A percentile compares a stretch with the other conserved stretches of the same genome.
Conservation (phyloP, 2,329 filamentous ascomycete species). For the Byssothecium circinans region DNA sequence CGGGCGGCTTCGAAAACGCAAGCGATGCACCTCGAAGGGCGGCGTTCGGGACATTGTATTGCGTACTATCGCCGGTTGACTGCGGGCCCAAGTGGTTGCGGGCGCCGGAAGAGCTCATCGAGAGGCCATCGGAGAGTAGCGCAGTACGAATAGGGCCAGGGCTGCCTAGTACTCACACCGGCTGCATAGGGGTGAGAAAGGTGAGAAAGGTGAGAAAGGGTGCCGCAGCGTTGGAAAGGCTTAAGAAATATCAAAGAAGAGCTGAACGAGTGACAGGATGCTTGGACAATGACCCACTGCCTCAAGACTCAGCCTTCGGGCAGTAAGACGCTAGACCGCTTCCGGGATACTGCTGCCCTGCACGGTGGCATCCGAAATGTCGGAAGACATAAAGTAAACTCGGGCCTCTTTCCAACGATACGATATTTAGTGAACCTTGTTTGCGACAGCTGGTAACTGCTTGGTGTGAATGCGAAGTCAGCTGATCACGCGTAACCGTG, state of each 20-base stretch:
- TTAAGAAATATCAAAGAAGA: not conserved
- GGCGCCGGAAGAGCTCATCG: constrained; percentile 39
- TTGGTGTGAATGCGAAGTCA: too few relatives aligned
- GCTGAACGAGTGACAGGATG: not conserved
- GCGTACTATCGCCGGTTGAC: constrained; percentile 39
- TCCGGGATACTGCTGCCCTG: not conserved
- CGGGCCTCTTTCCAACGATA: too few relatives aligned
- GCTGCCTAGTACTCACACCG: constrained; percentile 5
- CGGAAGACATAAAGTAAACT: too few relatives aligned
- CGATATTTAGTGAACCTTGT: too few relatives aligned
- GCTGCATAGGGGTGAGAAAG: constrained; percentile 4
- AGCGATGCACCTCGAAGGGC: constrained; percentile 53
- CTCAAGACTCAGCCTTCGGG: not conserved
- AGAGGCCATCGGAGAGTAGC: constrained; percentile 34
- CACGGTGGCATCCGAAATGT: too few relatives aligned
- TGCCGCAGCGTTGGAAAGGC: not conserved
- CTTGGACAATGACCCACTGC: too few relatives aligned
- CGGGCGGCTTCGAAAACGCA: constrained; percentile 51
- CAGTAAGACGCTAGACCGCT: not conserved
- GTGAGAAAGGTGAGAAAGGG: too few relatives aligned
- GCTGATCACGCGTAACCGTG: constrained; percentile 7
- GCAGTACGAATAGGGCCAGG: constrained; percentile 16
- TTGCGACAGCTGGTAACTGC: too few relatives aligned
- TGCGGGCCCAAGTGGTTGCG: constrained; percentile 30
- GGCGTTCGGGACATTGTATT: constrained; percentile 45